These are phyloP conservation scores for Termitomyces sp. DNA, from an alignment of 768 basidiomycete genomes.

Conservation along the genomic window DNA sequence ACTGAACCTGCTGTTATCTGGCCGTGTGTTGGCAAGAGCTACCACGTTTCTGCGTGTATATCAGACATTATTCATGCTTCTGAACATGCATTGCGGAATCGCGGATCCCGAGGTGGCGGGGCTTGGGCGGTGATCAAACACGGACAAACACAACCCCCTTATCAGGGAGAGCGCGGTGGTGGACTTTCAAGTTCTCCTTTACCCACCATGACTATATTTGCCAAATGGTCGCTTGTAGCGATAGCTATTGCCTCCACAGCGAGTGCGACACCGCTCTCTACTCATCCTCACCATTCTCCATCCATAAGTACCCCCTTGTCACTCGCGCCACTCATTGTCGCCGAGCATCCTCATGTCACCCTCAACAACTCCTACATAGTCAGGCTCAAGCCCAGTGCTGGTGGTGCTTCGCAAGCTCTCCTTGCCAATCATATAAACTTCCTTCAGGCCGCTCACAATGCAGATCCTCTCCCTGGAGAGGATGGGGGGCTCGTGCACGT, in stretches of 20 bases:
- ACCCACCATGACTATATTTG: constrained; percentile 38
- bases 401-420: constrained; percentile 48
- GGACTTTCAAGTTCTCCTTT: constrained; percentile 15
- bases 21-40: background rate
- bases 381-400: constrained; percentile 81
- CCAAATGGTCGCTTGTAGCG: constrained; percentile 38
- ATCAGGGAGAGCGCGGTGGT: constrained; percentile 13
- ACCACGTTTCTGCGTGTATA: background rate
- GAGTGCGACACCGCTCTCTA: constrained; percentile 45
- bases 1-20: background rate
- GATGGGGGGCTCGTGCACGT: constrained; percentile 64
- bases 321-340: constrained; percentile 55
- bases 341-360: constrained; percentile 60
- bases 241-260: constrained; percentile 31
- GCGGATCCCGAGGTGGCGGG: constrained; percentile 3
- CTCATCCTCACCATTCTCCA: constrained; percentile 25
- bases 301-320: constrained; percentile 37
- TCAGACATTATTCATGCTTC: background rate
- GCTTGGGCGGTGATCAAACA: constrained; percentile 23
- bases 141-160: constrained; percentile 22
- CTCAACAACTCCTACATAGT: constrained; percentile 95
- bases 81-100: background rate
- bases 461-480: constrained; percentile 45
- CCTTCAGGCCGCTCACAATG: constrained; percentile 54
- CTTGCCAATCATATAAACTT: constrained; percentile 78